phyloP scores from a whole-genome alignment of 805 yeast species.

The Debaryomyces hansenii region DNA sequence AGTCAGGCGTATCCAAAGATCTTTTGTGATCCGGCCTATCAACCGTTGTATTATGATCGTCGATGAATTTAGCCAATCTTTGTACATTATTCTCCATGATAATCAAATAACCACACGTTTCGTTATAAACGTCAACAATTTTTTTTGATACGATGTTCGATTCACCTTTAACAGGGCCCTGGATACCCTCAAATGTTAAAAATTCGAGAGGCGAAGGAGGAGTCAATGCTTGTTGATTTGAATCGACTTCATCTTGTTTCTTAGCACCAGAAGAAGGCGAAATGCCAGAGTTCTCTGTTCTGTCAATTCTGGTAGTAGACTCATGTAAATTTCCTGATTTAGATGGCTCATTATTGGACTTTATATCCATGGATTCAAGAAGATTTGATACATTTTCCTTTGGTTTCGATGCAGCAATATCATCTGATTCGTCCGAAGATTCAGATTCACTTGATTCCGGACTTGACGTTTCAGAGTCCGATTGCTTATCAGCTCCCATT shows the following conservation, averaged over 20 bases:
- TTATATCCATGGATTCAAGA: too few relatives aligned
- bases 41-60: slow-evolving; percentile 3
- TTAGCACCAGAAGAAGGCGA: too few relatives aligned
- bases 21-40: slow-evolving; percentile 1
- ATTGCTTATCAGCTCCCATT: slow-evolving; percentile 6
- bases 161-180: slow-evolving; percentile 1
- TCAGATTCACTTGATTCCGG: not conserved
- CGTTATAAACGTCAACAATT: slow-evolving; percentile 20
- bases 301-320: too few relatives aligned
- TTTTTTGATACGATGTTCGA: slow-evolving; percentile 12
- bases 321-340: too few relatives aligned
- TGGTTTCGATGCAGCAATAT: too few relatives aligned
- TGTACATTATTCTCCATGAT: slow-evolving; percentile 21
- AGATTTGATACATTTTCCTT: too few relatives aligned
- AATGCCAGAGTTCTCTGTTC: too few relatives aligned
- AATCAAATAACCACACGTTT: slow-evolving; percentile 24
- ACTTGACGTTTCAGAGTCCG: slow-evolving; percentile 1
- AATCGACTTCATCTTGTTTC: too few relatives aligned
- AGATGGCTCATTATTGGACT: too few relatives aligned
- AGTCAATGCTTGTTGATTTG: not conserved
- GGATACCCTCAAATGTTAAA: slow-evolving; percentile 17
- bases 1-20: slow-evolving; percentile 10
- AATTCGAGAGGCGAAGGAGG: slow-evolving; percentile 2
- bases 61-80: slow-evolving; percentile 11
- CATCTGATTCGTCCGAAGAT: not conserved